A percentile compares a stretch with the other conserved stretches of the same genome.
Conservation (phyloP, 129 eudicot species). For the Arctium minus region DNA sequence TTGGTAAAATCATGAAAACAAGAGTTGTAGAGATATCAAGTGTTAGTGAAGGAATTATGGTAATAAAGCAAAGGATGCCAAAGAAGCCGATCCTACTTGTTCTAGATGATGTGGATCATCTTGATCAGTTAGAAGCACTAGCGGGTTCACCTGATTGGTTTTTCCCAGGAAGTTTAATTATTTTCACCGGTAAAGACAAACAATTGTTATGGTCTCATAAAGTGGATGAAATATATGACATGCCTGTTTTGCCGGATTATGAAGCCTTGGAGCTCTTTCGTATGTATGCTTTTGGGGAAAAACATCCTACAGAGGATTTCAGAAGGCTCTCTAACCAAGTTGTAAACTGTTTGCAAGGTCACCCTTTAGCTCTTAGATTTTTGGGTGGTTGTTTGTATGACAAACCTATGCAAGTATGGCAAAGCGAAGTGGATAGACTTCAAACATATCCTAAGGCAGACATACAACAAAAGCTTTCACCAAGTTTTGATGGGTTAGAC, state of each 20-base stretch:
- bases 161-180: too few relatives aligned
- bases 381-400: constrained; percentile 14
- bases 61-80: neutral
- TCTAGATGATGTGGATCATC: neutral
- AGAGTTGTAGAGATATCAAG: neutral
- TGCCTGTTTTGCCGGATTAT: neutral
- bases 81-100: neutral
- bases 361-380: constrained; percentile 16
- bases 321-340: neutral
- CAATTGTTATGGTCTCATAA: too few relatives aligned
- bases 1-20: neutral
- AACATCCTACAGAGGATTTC: neutral
- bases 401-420: constrained; percentile 1
- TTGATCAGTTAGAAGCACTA: neutral
- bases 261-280: neutral
- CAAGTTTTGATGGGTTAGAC: neutral
- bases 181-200: too few relatives aligned
- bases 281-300: neutral
- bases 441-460: neutral
- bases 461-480: neutral
- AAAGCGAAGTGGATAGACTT: neutral
- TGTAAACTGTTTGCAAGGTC: neutral
- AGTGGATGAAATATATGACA: too few relatives aligned
- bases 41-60: neutral
- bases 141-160: neutral